Conservation (phyloP, 164 flowering plant species). For the Chimonanthus praecox region DNA sequence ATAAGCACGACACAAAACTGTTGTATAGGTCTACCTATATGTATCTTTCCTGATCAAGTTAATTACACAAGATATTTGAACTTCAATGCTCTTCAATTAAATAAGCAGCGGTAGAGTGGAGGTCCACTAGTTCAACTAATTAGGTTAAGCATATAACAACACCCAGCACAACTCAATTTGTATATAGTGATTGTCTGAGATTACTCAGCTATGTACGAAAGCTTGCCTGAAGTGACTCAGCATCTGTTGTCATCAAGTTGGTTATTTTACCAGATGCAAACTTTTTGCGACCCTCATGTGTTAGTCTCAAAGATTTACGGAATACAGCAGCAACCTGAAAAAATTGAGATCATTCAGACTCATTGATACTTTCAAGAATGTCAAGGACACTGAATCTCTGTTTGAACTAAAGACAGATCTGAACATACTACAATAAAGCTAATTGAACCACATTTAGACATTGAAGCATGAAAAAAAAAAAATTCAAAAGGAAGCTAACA, state of each 20-base stretch:
- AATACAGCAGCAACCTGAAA: constrained; percentile 90
- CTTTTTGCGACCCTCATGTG: constrained; percentile 74
- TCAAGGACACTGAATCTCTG: constrained; percentile 1
- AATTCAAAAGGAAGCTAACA: neutral
- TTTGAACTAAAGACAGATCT: neutral
- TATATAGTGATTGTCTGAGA: neutral
- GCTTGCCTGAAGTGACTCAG: constrained; percentile 87
- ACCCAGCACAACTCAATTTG: neutral
- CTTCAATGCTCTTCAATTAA: neutral
- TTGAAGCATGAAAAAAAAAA: neutral
- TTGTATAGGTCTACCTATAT: too few species aligned
- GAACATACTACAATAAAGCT: neutral
- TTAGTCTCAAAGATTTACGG: constrained; percentile 81
- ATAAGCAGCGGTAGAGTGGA: neutral
- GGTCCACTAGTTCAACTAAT: neutral
- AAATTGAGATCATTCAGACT: neutral
- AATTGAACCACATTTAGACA: neutral
- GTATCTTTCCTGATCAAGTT: too few species aligned
- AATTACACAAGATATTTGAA: too few species aligned
- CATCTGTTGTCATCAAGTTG: constrained; percentile 97
- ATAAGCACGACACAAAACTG: too few species aligned
- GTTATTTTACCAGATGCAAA: constrained; percentile 91
- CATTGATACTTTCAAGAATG: neutral
- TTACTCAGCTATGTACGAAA: neutral
- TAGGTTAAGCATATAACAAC: neutral